phyloP scores from a whole-genome alignment of 768 basidiomycete genomes.

The Amyloporia xantha region DNA sequence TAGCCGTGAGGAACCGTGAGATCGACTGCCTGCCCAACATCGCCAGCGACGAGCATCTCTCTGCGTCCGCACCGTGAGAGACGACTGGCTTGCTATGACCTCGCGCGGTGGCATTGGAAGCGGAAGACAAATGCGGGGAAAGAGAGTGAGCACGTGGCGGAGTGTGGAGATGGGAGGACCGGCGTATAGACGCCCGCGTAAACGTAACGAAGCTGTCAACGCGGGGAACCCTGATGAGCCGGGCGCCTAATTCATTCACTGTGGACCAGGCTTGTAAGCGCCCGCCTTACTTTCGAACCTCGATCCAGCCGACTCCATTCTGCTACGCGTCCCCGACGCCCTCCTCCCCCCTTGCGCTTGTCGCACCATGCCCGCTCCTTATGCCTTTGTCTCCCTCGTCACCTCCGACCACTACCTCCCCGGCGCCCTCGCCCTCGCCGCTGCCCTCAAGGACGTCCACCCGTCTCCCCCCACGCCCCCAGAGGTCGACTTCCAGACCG shows the following conservation, averaged over 20 bases:
- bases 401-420: constrained; percentile 91
- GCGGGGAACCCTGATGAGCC: not conserved
- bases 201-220: not conserved
- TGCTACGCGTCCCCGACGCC: constrained; percentile 16
- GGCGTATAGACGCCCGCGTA: not conserved
- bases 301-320: not conserved
- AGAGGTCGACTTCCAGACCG: constrained; percentile 67
- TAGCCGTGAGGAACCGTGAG: no score
- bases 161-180: not conserved
- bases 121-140: no score
- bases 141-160: not conserved
- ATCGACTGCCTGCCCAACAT: no score
- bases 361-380: constrained; percentile 50
- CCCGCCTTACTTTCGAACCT: constrained; percentile 1
- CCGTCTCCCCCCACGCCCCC: constrained; percentile 48
- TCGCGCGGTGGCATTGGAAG: no score
- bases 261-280: not conserved
- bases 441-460: constrained; percentile 79
- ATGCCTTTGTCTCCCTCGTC: constrained; percentile 88
- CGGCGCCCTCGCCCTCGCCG: constrained; percentile 82
- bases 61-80: no score
- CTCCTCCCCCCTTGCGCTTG: constrained; percentile 12
- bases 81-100: no score
- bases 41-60: no score
- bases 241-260: not conserved